Base-by-base conservation (phyloP, 495 filamentous ascomycete genomes). In the Neurospora sp. region DNA sequence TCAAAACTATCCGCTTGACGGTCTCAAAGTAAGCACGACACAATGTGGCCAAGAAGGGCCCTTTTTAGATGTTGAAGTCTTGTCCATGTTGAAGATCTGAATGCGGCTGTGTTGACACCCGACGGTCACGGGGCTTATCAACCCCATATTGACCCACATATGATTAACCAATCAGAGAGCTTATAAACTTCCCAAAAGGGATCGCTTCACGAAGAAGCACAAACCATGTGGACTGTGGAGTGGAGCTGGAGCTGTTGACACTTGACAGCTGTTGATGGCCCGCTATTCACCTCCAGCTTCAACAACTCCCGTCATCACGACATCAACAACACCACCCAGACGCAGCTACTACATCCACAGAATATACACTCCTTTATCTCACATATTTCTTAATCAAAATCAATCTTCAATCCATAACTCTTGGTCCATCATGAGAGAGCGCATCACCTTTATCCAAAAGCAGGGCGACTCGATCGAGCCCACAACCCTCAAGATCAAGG, bases 371-470 rank as follows among this genome's bases (percentile, higher is more conserved):
- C 35, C n/a, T 53, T 16, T 22, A 16, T 71, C 42, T 14, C 37
- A 22, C 31, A n/a, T 20, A 61, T 14, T 12, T 42, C 10, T 8
- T 18, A 14, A 16, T 22, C 10, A 31, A 7, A 22, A 6, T 16
- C 42, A 69, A 40, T 1, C 10, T 0, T 35, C 20, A 37, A 12
- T 22, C 45, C 12, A 22, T 53, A 31, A 31, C 27, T 31, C 27
- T 3, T 31, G 27, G 18, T n/a, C 18, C 61, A 70, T 18, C 69
- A 98, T 98, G 95, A 91, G 91, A 76, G 90, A 93, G 83, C 87
- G 95, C 80, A 90, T 93, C 69, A 97, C 95, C 22, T 97, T 89
- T 79, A 78, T 97, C 71, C 90, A 93, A 68, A 84, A 84, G 48
- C 78, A 87, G 39, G 84, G 89, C 27, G 83, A 90, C 59, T 85